Percentiles rank a stretch among this genome's conserved stretches.
These are phyloP conservation scores for Caryopteris hybrid DNA, from an alignment of 305 asterid genomes.

Conservation along the genomic window DNA sequence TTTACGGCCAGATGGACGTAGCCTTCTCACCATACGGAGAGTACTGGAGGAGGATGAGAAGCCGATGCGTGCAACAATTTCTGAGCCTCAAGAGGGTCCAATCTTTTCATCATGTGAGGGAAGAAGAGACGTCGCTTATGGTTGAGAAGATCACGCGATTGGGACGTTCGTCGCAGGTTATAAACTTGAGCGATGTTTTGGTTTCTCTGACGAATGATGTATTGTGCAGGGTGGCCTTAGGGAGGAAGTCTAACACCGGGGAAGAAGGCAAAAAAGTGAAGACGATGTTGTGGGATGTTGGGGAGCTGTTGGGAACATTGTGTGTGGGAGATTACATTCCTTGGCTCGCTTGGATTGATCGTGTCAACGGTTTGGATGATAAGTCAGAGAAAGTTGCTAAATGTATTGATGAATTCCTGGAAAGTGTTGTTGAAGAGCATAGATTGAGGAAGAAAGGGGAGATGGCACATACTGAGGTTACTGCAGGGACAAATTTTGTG, in stretches of 20 bases:
- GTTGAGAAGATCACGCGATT: constrained; percentile 13
- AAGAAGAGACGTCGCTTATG: constrained; percentile 37
- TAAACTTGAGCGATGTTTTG: constrained; percentile 27
- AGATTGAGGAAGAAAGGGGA: neutral
- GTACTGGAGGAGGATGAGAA: constrained; percentile 43
- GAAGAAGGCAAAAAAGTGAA: constrained; percentile 9
- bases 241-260: constrained; percentile 16
- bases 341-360: constrained; percentile 21
- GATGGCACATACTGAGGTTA: too few relatives aligned
- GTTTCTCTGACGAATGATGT: constrained; percentile 13
- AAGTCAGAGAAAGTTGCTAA: constrained; percentile 20
- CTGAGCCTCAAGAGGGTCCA: constrained; percentile 23
- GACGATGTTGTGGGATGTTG: neutral
- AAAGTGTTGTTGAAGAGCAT: constrained; percentile 18
- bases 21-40: constrained; percentile 43
- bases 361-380: constrained; percentile 18
- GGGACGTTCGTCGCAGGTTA: neutral
- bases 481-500: constrained; percentile 7
- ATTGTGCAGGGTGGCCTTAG: constrained; percentile 26
- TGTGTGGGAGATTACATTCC: constrained; percentile 23
- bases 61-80: constrained; percentile 23
- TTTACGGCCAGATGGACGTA: constrained; percentile 34
- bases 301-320: neutral
- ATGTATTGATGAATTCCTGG: constrained; percentile 20
- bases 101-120: constrained; percentile 30